Conservation (phyloP, 192 early-diverging fungal species). For the Piromyces finnis region DNA sequence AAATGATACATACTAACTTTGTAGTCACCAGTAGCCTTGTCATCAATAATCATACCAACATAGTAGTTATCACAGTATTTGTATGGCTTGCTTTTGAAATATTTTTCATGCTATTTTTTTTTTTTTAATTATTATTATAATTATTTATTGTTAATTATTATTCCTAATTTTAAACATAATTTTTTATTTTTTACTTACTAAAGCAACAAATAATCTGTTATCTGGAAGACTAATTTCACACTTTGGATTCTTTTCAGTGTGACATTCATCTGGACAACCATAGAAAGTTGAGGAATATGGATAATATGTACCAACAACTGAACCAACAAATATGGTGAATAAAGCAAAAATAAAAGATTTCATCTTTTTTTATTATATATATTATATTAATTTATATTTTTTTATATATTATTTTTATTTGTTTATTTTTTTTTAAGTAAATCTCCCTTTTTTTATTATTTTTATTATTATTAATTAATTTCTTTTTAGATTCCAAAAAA, state of each 20-base stretch:
- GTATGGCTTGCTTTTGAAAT: too few species aligned
- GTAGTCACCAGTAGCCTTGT: not conserved
- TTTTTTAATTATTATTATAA: too few species aligned
- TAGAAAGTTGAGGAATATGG: not conserved
- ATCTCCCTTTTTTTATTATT: too few species aligned
- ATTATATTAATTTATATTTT: too few species aligned
- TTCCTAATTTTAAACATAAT: too few species aligned
- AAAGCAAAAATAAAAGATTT: not conserved
- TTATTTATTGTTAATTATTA: too few species aligned
- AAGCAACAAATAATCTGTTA: not conserved
- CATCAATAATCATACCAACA: not conserved
- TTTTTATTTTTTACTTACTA: not conserved
- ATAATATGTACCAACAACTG: not conserved
- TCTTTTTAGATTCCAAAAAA: too few species aligned
- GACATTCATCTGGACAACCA: not conserved
- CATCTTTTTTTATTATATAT: not conserved
- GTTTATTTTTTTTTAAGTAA: too few species aligned
- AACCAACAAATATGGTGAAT: not conserved
- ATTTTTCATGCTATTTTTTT: too few species aligned
- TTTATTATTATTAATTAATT: too few species aligned
- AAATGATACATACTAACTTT: not conserved
- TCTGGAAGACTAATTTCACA: not conserved
- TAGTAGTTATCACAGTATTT: not conserved
- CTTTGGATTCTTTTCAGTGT: not conserved
- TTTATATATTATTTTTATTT: too few species aligned